These are phyloP conservation scores for Coleophoma eucalyptorum DNA, from an alignment of 2,329 filamentous ascomycete genomes.

Conservation along the genomic window DNA sequence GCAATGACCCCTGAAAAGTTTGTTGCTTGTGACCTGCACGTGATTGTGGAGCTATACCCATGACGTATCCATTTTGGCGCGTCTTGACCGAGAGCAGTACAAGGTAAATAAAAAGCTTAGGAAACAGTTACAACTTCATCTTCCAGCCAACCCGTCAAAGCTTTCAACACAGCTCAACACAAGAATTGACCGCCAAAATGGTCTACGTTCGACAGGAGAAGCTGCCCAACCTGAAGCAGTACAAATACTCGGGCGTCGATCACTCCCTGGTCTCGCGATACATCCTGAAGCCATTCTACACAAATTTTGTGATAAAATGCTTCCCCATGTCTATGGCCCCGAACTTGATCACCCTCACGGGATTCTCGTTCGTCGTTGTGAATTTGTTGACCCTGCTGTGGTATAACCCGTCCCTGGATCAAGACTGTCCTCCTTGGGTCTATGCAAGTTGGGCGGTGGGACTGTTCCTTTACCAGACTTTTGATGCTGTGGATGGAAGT, in stretches of 20 bases:
- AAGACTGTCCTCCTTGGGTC: constrained; percentile 92
- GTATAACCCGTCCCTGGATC: constrained; percentile 92
- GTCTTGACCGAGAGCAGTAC: background rate
- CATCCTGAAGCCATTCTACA: constrained; percentile 97
- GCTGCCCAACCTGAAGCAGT: constrained; percentile 83
- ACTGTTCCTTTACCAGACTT: constrained; percentile 94
- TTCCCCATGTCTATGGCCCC: constrained; percentile 96
- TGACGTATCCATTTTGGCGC: constrained; percentile 1
- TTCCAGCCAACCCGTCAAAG: background rate
- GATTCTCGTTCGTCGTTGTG: constrained; percentile 82
- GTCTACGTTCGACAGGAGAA: constrained; percentile 93
- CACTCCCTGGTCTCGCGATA: constrained; percentile 87
- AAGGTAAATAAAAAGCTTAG: too few species aligned
- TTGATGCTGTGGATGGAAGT: constrained; percentile 92
- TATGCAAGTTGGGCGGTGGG: constrained; percentile 89
- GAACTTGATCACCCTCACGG: constrained; percentile 82
- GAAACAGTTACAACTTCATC: background rate
- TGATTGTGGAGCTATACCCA: background rate
- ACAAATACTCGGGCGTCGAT: constrained; percentile 94
- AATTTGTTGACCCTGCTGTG: constrained; percentile 92
- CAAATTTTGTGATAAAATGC: constrained; percentile 85
- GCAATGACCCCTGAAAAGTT: background rate
- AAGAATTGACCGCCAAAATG: constrained; percentile 51
- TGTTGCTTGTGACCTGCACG: background rate
- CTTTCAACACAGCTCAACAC: background rate